Conservation (phyloP, 768 basidiomycete genomes). For the Galerina sulciceps region DNA sequence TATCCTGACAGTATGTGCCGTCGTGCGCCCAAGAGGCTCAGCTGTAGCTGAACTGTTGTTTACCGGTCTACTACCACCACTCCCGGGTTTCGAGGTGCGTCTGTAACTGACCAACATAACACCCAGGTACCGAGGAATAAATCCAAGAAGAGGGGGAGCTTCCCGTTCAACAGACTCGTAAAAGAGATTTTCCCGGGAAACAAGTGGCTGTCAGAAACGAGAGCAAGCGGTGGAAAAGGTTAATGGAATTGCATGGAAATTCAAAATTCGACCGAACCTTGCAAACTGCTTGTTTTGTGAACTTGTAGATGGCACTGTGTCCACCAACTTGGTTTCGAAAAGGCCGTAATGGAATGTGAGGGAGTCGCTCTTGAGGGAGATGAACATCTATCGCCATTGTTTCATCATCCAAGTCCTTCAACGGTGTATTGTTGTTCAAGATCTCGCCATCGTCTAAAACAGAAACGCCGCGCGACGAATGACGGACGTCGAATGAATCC, state of each 20-base stretch:
- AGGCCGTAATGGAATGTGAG: conserved; percentile 91
- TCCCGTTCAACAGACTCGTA: conserved; percentile 96
- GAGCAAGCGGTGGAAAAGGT: conserved; percentile 24
- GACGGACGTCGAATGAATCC: neutral
- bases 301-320: conserved; percentile 96
- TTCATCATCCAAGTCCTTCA: conserved; percentile 29
- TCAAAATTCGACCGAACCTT: conserved; percentile 67
- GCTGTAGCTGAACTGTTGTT: conserved; percentile 21
- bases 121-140: conserved; percentile 97
- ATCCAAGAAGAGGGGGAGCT: conserved; percentile 88
- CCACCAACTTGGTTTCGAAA: conserved; percentile 99
- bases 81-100: conserved; percentile 56
- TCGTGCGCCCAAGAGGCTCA: conserved; percentile 30
- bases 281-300: conserved; percentile 96
- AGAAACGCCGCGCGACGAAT: conserved; percentile 6
- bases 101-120: conserved; percentile 99
- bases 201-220: conserved; percentile 72
- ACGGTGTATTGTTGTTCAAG: conserved; percentile 23
- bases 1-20: conserved; percentile 26
- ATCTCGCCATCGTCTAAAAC: conserved; percentile 18
- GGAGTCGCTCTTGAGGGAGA: conserved; percentile 62
- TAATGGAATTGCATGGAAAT: conserved; percentile 20
- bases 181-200: conserved; percentile 95
- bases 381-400: conserved; percentile 40
- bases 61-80: conserved; percentile 9